Evolutionary conservation across 2,329 filamentous ascomycete genomes (phyloP).

Genomic region (Cytospora chrysosperma): DNA sequence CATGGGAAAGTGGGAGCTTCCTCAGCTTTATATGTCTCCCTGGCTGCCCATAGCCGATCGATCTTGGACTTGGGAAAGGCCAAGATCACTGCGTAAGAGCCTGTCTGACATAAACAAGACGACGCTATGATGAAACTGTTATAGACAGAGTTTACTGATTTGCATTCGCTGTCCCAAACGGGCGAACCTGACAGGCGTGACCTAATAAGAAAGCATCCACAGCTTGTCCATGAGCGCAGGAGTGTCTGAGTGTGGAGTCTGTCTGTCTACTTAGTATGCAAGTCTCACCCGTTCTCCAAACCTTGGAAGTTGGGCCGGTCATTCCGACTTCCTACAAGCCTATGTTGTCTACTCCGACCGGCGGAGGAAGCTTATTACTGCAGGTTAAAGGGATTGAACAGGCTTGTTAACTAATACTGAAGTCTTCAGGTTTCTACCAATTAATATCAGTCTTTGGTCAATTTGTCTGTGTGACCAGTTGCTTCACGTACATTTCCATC

Average conservation of each 20-base stretch:
- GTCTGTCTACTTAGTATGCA: neutral
- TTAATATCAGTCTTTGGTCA: too few relatives aligned
- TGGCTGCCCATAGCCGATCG: neutral
- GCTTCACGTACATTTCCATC: too few relatives aligned
- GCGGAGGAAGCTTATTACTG: too few relatives aligned
- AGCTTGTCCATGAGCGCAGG: neutral
- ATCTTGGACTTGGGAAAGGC: neutral
- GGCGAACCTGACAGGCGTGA: neutral
- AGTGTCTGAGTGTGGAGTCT: neutral
- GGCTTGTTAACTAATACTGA: too few relatives aligned
- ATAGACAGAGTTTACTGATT: conserved; percentile 14
- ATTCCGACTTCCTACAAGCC: too few relatives aligned
- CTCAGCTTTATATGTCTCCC: conserved; percentile 3
- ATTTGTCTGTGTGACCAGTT: too few relatives aligned
- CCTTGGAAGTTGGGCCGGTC: too few relatives aligned
- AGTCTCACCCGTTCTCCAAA: too few relatives aligned
- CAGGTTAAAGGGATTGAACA: too few relatives aligned
- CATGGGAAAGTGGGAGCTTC: neutral
- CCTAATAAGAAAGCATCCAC: neutral
- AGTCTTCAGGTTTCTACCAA: too few relatives aligned
- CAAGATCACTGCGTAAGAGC: conserved; percentile 5
- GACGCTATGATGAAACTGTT: conserved; percentile 21
- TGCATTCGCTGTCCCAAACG: conserved; percentile 4
- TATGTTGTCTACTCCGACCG: too few relatives aligned
- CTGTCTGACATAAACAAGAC: neutral